Evolutionary conservation across 225 moss, liverwort and hornwort species (phyloP).

Genomic region (Asterella californica): DNA sequence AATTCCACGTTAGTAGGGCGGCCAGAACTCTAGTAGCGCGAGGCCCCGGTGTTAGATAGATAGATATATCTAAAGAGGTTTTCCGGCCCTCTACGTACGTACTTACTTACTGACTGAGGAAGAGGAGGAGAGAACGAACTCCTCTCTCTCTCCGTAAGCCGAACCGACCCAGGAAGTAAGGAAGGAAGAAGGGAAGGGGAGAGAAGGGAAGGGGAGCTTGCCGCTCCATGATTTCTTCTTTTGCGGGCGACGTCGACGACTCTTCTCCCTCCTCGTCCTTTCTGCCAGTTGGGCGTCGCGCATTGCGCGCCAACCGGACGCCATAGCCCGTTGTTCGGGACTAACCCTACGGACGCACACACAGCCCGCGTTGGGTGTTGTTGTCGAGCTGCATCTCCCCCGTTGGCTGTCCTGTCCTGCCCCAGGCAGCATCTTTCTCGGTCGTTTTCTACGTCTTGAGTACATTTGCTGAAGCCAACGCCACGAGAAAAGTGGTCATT

Average conservation of each 20-base stretch:
- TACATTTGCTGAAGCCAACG: neutral
- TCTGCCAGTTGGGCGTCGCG: neutral
- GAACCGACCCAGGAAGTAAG: too few relatives aligned
- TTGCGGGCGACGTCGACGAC: neutral
- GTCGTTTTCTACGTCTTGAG: neutral
- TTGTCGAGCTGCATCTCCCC: neutral
- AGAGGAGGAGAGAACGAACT: neutral
- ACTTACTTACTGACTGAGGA: too few relatives aligned
- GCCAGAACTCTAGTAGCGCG: too few relatives aligned
- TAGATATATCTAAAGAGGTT: too few relatives aligned
- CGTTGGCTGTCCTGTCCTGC: neutral
- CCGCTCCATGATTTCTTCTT: neutral
- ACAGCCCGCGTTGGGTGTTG: neutral
- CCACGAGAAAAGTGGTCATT: neutral
- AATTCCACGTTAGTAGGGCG: neutral
- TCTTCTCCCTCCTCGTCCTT: neutral
- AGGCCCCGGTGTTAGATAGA: too few relatives aligned
- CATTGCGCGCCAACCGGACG: neutral
- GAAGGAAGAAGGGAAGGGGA: too few relatives aligned
- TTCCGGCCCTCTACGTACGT: too few relatives aligned
- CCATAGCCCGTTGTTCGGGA: neutral
- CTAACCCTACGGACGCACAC: neutral
- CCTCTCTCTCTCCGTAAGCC: too few relatives aligned
- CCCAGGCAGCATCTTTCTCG: neutral
- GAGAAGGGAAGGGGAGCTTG: neutral